Evolutionary conservation across 768 basidiomycete species (phyloP).

Genomic region (Boletus pseudopeckii): DNA sequence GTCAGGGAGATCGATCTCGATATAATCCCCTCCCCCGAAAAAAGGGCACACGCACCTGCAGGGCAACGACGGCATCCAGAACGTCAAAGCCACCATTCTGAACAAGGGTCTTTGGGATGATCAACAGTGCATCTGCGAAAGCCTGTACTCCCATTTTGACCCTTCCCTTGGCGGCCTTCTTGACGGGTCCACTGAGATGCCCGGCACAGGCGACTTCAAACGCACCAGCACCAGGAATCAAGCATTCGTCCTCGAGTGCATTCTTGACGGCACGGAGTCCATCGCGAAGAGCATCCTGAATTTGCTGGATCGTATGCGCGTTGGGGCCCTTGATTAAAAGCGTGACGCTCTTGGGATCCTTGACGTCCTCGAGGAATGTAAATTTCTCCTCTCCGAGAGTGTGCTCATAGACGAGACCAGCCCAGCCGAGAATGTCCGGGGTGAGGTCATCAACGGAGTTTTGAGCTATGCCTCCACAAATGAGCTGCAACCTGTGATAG

Average conservation of each 20-base stretch:
- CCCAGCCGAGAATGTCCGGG: slow-evolving; percentile 91
- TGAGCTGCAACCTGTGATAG: slow-evolving; percentile 72
- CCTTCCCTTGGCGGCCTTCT: slow-evolving; percentile 87
- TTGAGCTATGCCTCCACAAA: slow-evolving; percentile 93
- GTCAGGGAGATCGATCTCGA: slow-evolving; percentile 12
- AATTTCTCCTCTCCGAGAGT: slow-evolving; percentile 98
- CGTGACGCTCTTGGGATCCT: slow-evolving; percentile 91
- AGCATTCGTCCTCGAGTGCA: slow-evolving; percentile 81
- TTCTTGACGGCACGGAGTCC: slow-evolving; percentile 97
- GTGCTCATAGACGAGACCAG: slow-evolving; percentile 98
- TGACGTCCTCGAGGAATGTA: slow-evolving; percentile 97
- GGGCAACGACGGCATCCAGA: slow-evolving; percentile 86
- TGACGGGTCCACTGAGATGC: slow-evolving; percentile 74
- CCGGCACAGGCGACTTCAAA: slow-evolving; percentile 93
- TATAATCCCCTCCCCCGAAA: neutral
- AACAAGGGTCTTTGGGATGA: slow-evolving; percentile 96
- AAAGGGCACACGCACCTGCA: slow-evolving; percentile 60
- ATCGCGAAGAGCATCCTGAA: slow-evolving; percentile 97
- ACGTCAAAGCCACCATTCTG: slow-evolving; percentile 97
- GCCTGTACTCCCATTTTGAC: slow-evolving; percentile 98
- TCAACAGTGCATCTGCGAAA: slow-evolving; percentile 88
- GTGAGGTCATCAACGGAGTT: slow-evolving; percentile 97
- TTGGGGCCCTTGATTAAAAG: slow-evolving; percentile 98
- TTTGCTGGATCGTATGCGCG: slow-evolving; percentile 91
- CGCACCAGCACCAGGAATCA: slow-evolving; percentile 96